A percentile compares a stretch with the other conserved stretches of the same genome.
Evolutionary conservation across 1,284 basidiomycete species (phyloP).

Genomic region (Ceratobasidium sp.): DNA sequence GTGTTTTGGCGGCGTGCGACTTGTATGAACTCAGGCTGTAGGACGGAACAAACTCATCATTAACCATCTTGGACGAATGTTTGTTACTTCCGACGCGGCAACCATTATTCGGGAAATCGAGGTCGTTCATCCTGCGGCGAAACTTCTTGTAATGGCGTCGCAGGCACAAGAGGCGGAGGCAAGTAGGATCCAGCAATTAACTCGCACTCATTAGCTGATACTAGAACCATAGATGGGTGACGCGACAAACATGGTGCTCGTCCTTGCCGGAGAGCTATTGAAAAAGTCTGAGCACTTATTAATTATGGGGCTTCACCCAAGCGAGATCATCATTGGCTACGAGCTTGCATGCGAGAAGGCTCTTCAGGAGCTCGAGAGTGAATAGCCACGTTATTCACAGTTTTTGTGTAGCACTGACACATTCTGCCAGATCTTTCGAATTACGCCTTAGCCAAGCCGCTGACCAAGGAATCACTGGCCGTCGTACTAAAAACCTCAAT

Average conservation of each 20-base stretch:
- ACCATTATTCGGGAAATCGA: conserved; percentile 99
- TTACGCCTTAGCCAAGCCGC: conserved; percentile 76
- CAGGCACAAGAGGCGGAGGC: conserved; percentile 95
- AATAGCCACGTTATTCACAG: conserved; percentile 53
- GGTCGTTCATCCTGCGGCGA: conserved; percentile 97
- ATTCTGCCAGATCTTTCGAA: conserved; percentile 66
- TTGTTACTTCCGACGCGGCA: conserved; percentile 98
- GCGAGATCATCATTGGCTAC: conserved; percentile 93
- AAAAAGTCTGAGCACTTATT: conserved; percentile 94
- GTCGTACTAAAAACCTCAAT: conserved; percentile 90
- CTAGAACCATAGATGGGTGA: conserved; percentile 84
- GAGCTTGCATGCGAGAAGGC: conserved; percentile 92
- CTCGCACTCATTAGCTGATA: not conserved
- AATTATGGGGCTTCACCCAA: conserved; percentile 96
- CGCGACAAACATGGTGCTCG: conserved; percentile 94
- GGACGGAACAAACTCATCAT: conserved; percentile 96
- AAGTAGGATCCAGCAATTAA: conserved; percentile 48
- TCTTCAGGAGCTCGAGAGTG: conserved; percentile 89
- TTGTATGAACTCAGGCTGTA: conserved; percentile 50
- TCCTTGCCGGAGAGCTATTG: conserved; percentile 94
- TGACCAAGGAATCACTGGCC: conserved; percentile 80
- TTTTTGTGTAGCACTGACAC: conserved; percentile 1
- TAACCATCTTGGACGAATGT: conserved; percentile 94
- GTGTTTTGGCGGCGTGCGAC: not conserved
- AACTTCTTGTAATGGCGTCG: conserved; percentile 96